Evolutionary conservation across 306 rosid genomes (phyloP), one percentile per base, ranked within the genome.

Genomic region (Cicer pinnatifidum): DNA sequence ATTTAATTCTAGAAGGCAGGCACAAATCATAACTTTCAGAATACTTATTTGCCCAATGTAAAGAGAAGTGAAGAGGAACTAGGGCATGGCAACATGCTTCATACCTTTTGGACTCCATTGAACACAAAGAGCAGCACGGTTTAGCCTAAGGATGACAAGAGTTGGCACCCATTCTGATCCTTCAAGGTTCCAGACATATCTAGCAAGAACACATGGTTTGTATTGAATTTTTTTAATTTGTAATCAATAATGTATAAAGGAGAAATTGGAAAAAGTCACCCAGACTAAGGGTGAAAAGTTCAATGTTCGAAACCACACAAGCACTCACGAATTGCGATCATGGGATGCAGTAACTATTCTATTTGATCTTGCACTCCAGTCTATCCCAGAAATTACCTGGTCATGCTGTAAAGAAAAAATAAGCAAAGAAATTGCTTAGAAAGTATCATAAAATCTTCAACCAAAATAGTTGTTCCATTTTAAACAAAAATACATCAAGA

Each of bases 41-140:
- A 53, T 51, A 53, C 41, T 19, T 54, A 13, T 73, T 53, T 28
- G 15, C 63, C 52, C 45, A 13, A 38, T 13, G 40, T 67, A 13
- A 64, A 67, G 17, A 77, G 16, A 33, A 13, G 41, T 41, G 51
- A 12, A 57, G 43, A 67, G 70, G 43, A 61, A 80, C 60, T 38
- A 54, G 48, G 59, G 57, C 57, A 61, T 65, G 44, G 53, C 44
- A 37, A 70, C 28, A 45, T 38, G 35, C 41, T 76, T 67, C 84
- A 81, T 81, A 94, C 99, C 99, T 87, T 84, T 90, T 58, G 99
- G 96, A 87, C 97, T 94, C 97, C 99, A 94, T 77, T 87, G 88
- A 70, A 94, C 99, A 86, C 97, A 91, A 5, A 94, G 93, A 75
- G 99, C 99, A 58, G 99, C 96, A 35, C 99, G 99, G 78, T 94